Base-by-base conservation (phyloP, 768 basidiomycete genomes). In the Pleurotus sapidus region DNA sequence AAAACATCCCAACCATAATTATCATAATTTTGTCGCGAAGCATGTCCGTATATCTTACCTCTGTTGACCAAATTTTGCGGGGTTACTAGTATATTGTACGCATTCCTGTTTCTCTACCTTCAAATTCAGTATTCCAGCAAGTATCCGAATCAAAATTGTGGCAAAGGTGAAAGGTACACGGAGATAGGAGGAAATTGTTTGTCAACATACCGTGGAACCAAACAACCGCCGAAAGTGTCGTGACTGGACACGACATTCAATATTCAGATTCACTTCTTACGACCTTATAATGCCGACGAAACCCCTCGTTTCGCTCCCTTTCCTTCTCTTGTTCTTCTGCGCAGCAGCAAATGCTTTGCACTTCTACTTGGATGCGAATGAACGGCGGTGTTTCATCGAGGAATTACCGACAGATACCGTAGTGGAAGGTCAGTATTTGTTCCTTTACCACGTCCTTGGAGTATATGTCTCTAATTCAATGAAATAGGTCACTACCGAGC, bases 401-500 rank as follows among this genome's bases (percentile, higher is more conserved):
- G 97, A 99, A 70, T 77, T 98, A 17, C 96, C 97, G 11, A 86
- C 87, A 2, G 90, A 96, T 71, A 98, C 95, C n/a, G 87, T 95
- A 25, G 92, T 96, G 38, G 92, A 97, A 78, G 93, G 95, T 91
- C 64, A 59, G 78, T 66, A 39, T 46, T 55, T 3, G 34, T 34
- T 60, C 39, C 39, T 34, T 11, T 11, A 34, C 30, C 11, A 34
- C 11, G 30, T 34, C 30, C 30, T 3, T 34, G 30, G 11, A 11
- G 30, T 34, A 9, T 34, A 9, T 34, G 30, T 51, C 23, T 50
- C 57, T 40, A 59, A 45, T 37, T 45, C 20, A n/a, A 37, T 54
- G 57, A 38, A 47, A n/a, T 60, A 96, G 96, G 95, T 3, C 93
- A 94, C 68, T 98, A 98, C 72, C 84, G 84, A 57, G 95, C 94